A percentile compares a stretch with the other conserved stretches of the same genome.
Evolutionary conservation across 306 rosid species (phyloP).

Genomic region (Prosopis cineraria): DNA sequence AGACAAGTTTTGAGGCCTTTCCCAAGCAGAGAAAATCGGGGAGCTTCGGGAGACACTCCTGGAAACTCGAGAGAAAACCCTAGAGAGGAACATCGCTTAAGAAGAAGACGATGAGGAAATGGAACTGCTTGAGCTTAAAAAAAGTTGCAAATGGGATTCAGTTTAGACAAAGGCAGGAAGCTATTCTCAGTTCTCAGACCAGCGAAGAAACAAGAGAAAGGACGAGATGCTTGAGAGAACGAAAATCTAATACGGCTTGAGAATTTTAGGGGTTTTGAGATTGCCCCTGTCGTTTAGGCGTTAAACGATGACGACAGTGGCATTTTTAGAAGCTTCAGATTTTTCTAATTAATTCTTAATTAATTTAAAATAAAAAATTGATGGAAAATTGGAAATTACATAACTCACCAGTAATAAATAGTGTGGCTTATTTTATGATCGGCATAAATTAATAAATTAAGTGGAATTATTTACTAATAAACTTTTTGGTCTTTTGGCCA

Average conservation of each 20-base stretch:
- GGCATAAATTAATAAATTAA: no score
- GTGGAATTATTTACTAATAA: no score
- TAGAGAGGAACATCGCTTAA: constrained; percentile 60
- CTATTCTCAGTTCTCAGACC: background rate
- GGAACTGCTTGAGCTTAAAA: background rate
- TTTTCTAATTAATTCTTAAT: no score
- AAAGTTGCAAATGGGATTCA: background rate
- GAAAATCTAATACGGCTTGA: background rate
- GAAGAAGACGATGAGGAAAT: constrained; percentile 15
- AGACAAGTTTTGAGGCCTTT: constrained; percentile 41
- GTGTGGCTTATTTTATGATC: no score
- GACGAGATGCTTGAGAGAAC: constrained; percentile 34
- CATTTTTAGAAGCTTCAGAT: background rate
- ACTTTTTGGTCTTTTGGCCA: no score
- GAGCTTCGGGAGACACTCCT: constrained; percentile 47
- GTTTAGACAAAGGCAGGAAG: background rate
- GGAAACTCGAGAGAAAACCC: constrained; percentile 58
- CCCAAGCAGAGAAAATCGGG: constrained; percentile 50
- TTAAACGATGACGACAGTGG: background rate
- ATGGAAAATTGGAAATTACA: no score
- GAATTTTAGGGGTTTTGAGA: constrained; percentile 21
- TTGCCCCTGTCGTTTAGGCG: constrained; percentile 4
- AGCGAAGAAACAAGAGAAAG: background rate
- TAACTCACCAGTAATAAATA: no score
- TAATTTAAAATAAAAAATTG: no score